Evolutionary conservation across 805 yeast species (phyloP), one percentile per base, ranked within the genome.

Genomic region (Candida vartiovaarae): DNA sequence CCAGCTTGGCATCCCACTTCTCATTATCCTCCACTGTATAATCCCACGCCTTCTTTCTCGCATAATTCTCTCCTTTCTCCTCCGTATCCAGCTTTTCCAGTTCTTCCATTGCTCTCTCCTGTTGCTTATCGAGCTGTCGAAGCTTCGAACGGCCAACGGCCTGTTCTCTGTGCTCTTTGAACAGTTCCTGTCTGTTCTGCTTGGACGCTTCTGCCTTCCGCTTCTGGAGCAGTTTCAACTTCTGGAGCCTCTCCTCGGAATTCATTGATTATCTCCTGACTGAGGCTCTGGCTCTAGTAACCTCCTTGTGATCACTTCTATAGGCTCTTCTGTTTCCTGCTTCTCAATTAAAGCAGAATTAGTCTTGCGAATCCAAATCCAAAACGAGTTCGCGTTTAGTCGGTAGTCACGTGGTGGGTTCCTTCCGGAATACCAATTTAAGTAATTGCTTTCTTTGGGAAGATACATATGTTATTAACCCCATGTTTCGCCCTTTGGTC

Each of bases 21-120:
- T 80, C 84, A 44, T 78, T 71, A 42, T 84, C 85, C 42, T 78
- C 84, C 5, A 82, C 71, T 0, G 84, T 72, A 62, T 77, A 76
- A 43, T 75, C 75, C 74, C 75, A 66, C 40, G 70, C 75, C 42
- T 70, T 65, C 43, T 62, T 56, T 26, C 77, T 61, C 34, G 70
- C 74, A 40, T 54, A 62, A 41, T 68, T 68, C 34, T 65, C 68
- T 1, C 73, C 75, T 9, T 53, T 54, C 9, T 64, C 68, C 31
- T 56, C 40, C 0, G 42, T 29, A 26, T 51, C 54, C 0, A 49
- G 26, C 48, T 61, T 61, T 3, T 67, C 68, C 3, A 65, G 53
- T 44, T 70, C 73, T 8, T 62, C 59, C 36, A 65, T 62, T 3
- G 72, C 76, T 26, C 56, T 56, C 11, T 56, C 63, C 42, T 63